Evolutionary conservation across 192 early-diverging fungal genomes (phyloP), one percentile per base, ranked within the genome.

Genomic region (Thamnidium elegans): DNA sequence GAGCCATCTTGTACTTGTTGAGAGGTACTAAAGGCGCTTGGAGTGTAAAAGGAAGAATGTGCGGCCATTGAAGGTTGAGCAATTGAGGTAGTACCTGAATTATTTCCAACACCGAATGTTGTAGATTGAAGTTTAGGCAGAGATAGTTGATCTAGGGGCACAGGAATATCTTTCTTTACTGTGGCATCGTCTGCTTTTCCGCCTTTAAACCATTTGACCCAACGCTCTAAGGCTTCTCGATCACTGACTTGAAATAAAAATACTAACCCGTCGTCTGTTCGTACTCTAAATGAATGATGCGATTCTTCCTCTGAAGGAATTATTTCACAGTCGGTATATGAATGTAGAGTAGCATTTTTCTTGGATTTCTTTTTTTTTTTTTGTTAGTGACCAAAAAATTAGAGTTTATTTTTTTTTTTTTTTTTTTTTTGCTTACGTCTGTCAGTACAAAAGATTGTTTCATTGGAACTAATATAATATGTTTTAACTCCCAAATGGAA

Each of bases 401-500:
- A 8, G 15, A 50, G 20, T 6, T 30, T 39, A 3, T 26, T 17
- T 31, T 66, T 50, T 43, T 52, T 43, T 58, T 48, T 45, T 43
- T 14, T 45, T 34, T 31, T 48, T 15, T 42, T 13, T 5, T 8
- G 39, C 71, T 67, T 63, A 72, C 71, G 31, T 54, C 26, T 39
- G 62, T 11, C 14, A 72, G 17, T 7, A 72, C 34, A 67, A 72
- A 72, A 11, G 17, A 50, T 13, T 55, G 58, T 20, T 58, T 62
- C 19, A 45, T 36, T 0, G 71, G 71, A 34, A 72, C 47, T 15
- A 72, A 34, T 17, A 67, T 50, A n/a, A 72, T n/a, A 0, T 62
- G 46, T n/a, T 67, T 62, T n/a, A 72, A 45, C 51, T 72, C 59
- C 71, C 71, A 72, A 10, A 72, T 66, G 7, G 71, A 66, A 34